Base-by-base conservation (phyloP, 305 asterid species). In the Rubia peregrina region DNA sequence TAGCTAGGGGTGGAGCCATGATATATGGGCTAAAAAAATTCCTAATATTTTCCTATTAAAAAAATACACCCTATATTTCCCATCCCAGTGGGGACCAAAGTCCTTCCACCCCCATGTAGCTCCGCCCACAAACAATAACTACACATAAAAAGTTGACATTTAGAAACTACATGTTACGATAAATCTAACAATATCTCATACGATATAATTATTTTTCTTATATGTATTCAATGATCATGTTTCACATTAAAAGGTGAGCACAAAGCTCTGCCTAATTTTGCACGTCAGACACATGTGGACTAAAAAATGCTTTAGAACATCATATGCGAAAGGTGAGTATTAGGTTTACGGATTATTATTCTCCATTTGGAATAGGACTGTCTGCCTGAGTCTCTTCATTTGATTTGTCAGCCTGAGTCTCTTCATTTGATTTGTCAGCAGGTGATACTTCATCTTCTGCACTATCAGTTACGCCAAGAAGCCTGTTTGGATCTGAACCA, bases 401-500 rank as follows among this genome's bases (percentile, higher is more conserved):
- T 49, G 44, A 42, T 9, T 76, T 80, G 68, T 71, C 77, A 67
- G 79, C 84, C 36, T 30, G 36, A 30, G 36, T 30, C 36, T 30
- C 36, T 30, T 70, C 76, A 67, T 80, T 84, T 59, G 59, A 44
- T 10, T 76, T 80, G 67, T 71, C 77, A 67, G 79, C 84, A 73
- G 81, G 75, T 57, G 74, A 30, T 53, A 64, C 74, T 63, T 80
- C 84, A 49, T 44, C 78, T 48, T 57, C 77, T 26, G 10, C 80
- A 65, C 85, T 82, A 57, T 79, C 73, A 69, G 73, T 74, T 51
- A 75, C 71, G 2, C 69, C n/a, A 51, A 68, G 74, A 21, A n/a
- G 22, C 62, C 78, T 76, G 68, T 80, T 82, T 76, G 74, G 82
- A 71, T 64, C 90, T 61, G 82, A 42, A 49, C 75, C 57, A 67